Evolutionary conservation across 2,329 filamentous ascomycete genomes (phyloP), one percentile per base, ranked within the genome.

Genomic region (Phaeosphaeriaceae sp.): DNA sequence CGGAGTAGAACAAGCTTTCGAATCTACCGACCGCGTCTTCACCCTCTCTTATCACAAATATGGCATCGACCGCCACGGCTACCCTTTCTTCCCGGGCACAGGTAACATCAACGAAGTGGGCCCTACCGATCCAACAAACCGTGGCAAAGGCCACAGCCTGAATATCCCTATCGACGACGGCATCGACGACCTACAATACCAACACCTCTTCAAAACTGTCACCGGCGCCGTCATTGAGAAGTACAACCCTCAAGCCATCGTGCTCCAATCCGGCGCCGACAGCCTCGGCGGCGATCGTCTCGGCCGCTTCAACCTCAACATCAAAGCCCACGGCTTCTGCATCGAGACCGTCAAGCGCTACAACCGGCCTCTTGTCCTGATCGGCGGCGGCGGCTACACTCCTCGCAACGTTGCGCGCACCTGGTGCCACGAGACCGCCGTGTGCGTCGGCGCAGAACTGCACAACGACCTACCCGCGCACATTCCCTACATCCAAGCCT

Each of bases 31-130:
- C 74, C 87, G 92, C 55, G 92, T 96, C 65, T 91, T 96, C 84
- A 97, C 94, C 0, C 88, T 96, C 40, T 96, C 92, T 27, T 97
- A 97, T 78, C 95, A 99, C 83, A 97, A 98, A 78, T 98, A 95
- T 79, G 93, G 96, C 70, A 91, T 89, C 63, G 84, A 86, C 55
- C 70, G 65, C 46, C 70, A 73, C 53, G 72, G 73, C 7, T 76
- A 73, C 48, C 82, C 84, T 40, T 97, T 96, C 82, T 97, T 97
- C 77, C 93, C 93, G 1, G 93, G 93, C 54, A 97, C 93, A 0
- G 93, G 93, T n/a, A 89, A 87, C 15, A 86, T 95, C 46, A 89
- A 93, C 62, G 91, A 93, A 76, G 96, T 92, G 51, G 93, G 93
- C 0, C 92, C 92, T 1, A 86, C 88, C 69, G 90, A 91, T 73